Percentiles rank a stretch among this genome's conserved stretches.
Evolutionary conservation across 306 rosid species (phyloP).

Genomic region (Betula pendula): DNA sequence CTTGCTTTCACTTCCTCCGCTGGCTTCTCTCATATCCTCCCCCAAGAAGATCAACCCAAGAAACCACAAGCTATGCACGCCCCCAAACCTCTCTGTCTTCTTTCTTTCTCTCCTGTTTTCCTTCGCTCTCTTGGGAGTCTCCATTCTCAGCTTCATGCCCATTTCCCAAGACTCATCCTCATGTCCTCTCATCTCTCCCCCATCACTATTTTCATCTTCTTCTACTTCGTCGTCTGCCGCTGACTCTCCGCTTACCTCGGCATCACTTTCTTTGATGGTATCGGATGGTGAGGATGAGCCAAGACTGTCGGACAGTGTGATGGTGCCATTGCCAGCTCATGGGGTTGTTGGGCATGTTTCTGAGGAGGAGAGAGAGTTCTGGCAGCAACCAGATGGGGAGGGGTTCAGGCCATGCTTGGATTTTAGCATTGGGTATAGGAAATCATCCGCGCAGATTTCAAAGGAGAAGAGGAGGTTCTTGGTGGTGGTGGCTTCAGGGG

Average conservation of each 20-base stretch:
- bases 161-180: constrained; percentile 4
- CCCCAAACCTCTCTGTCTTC: constrained; percentile 27
- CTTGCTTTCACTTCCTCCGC: constrained; percentile 37
- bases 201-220: constrained; percentile 14
- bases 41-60: constrained; percentile 23
- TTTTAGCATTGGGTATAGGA: constrained; percentile 45
- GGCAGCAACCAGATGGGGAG: constrained; percentile 53
- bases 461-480: constrained; percentile 51
- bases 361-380: constrained; percentile 43
- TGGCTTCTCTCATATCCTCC: constrained; percentile 32
- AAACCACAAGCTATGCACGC: constrained; percentile 24
- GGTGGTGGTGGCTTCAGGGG: constrained; percentile 58
- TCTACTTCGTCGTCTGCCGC: not conserved
- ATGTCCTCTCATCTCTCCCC: constrained; percentile 11
- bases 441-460: constrained; percentile 29
- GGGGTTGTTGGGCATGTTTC: constrained; percentile 31
- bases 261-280: constrained; percentile 26
- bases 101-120: constrained; percentile 38
- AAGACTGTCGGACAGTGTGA: constrained; percentile 16
- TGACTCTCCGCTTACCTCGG: constrained; percentile 4
- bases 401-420: constrained; percentile 48
- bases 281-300: constrained; percentile 19
- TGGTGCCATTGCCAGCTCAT: constrained; percentile 50
- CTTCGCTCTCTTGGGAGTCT: constrained; percentile 40
- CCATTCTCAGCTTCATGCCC: constrained; percentile 27